phyloP scores from a whole-genome alignment of 2,329 filamentous ascomycete species.

The Phyllosticta paracitricarpa region DNA sequence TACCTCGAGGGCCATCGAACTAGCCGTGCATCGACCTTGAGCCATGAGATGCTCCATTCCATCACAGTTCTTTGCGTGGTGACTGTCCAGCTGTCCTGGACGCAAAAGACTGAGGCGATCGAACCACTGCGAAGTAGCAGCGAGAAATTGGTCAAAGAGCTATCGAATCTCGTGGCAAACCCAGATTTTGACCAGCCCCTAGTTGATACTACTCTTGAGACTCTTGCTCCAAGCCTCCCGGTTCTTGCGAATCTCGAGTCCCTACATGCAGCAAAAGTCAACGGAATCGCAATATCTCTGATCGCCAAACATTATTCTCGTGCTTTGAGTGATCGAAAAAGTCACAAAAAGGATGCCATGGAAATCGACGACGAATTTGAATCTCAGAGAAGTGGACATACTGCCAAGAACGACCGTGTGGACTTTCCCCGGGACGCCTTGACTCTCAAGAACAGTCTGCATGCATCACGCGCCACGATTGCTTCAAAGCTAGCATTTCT shows the following conservation, averaged over 20 bases:
- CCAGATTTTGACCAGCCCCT: slow-evolving; percentile 33
- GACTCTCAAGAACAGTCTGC: slow-evolving; percentile 13
- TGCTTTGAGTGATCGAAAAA: slow-evolving; percentile 21
- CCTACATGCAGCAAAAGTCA: slow-evolving; percentile 16
- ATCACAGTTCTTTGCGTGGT: slow-evolving; percentile 40
- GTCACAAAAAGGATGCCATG: slow-evolving; percentile 44
- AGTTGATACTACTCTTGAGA: slow-evolving; percentile 32
- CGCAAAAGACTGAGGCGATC: slow-evolving; percentile 9
- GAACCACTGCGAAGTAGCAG: slow-evolving; percentile 16
- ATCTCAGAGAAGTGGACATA: slow-evolving; percentile 45
- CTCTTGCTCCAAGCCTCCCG: slow-evolving; percentile 24
- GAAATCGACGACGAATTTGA: slow-evolving; percentile 57
- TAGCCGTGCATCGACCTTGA: slow-evolving; percentile 37
- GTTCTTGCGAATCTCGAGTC: slow-evolving; percentile 15
- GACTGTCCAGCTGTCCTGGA: slow-evolving; percentile 13
- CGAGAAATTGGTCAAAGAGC: slow-evolving; percentile 17
- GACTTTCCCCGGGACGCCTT: slow-evolving; percentile 39
- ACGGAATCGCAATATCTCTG: slow-evolving; percentile 23
- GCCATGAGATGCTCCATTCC: slow-evolving; percentile 40
- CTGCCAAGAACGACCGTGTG: slow-evolving; percentile 21
- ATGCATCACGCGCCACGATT: not conserved
- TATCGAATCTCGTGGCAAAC: slow-evolving; percentile 27
- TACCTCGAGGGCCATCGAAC: slow-evolving; percentile 33
- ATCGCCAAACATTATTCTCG: slow-evolving; percentile 22
- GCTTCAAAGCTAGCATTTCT: slow-evolving; percentile 10